phyloP scores from a whole-genome alignment of 2,329 filamentous ascomycete species.

The Xylariaceae sp. region DNA sequence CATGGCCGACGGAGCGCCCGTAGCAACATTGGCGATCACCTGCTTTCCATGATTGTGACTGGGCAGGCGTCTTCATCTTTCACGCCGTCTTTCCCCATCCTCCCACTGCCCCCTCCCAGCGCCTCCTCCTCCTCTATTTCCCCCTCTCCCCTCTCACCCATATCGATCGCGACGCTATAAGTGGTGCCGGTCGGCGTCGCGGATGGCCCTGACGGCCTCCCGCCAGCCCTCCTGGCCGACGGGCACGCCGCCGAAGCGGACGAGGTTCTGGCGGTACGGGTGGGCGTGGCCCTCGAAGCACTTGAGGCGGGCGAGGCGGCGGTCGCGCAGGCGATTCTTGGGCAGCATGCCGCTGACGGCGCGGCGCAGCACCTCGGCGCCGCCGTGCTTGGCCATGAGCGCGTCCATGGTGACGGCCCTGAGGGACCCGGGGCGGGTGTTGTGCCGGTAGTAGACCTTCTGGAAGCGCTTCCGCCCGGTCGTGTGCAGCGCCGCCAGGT shows the following conservation, averaged over 20 bases:
- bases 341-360: constrained; percentile 96
- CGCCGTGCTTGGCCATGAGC: constrained; percentile 90
- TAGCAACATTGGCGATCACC: too few relatives aligned
- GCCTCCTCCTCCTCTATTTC: too few relatives aligned
- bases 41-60: too few relatives aligned
- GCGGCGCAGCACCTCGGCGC: constrained; percentile 80
- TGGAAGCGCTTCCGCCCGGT: constrained; percentile 90
- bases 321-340: constrained; percentile 88
- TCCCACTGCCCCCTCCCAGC: too few relatives aligned
- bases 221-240: constrained; percentile 50
- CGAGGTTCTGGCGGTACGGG: constrained; percentile 83
- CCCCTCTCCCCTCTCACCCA: too few relatives aligned
- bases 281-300: constrained; percentile 90
- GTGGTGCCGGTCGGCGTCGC: constrained; percentile 41
- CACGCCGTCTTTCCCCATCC: too few relatives aligned
- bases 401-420: constrained; percentile 89
- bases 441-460: constrained; percentile 95
- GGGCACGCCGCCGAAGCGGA: constrained; percentile 58
- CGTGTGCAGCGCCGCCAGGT: constrained; percentile 77
- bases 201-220: constrained; percentile 40
- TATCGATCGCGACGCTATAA: too few relatives aligned
- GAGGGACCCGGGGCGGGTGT: constrained; percentile 79
- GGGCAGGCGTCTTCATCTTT: too few relatives aligned
- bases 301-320: constrained; percentile 81
- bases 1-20: too few relatives aligned